These are phyloP conservation scores for Geranomyces variabilis DNA, from an alignment of 192 early-diverging fungal species.

Conservation along the genomic window DNA sequence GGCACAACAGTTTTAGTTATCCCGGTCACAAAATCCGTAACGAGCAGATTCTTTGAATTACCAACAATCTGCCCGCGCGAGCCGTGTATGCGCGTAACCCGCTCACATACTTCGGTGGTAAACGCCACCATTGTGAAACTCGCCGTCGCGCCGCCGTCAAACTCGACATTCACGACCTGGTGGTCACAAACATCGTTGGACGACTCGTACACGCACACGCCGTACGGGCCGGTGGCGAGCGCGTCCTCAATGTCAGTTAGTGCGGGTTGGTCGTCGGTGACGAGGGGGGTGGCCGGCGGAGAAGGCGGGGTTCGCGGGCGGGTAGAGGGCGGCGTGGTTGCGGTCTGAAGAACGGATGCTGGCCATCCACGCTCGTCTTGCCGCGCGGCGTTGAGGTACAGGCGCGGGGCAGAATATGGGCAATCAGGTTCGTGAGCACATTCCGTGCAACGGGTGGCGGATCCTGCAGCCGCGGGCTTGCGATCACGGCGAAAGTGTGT, in stretches of 20 bases:
- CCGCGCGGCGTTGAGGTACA: conserved; percentile 53
- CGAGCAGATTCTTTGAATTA: conserved; percentile 50
- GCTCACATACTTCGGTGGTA: conserved; percentile 55
- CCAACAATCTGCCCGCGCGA: conserved; percentile 58
- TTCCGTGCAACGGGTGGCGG: conserved; percentile 56
- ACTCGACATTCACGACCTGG: conserved; percentile 63
- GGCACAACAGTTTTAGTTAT: conserved; percentile 34
- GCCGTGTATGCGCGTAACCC: conserved; percentile 59
- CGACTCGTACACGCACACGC: conserved; percentile 69
- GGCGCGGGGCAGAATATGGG: conserved; percentile 60
- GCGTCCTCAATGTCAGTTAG: conserved; percentile 56
- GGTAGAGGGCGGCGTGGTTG: conserved; percentile 26
- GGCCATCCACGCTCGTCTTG: conserved; percentile 57
- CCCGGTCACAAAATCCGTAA: conserved; percentile 51
- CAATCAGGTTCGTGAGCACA: conserved; percentile 60
- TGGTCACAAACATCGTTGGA: conserved; percentile 74
- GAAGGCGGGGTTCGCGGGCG: neutral
- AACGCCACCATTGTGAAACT: conserved; percentile 64
- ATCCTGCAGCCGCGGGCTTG: conserved; percentile 63
- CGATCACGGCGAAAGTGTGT: conserved; percentile 57
- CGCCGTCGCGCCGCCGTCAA: conserved; percentile 54
- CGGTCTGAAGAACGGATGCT: conserved; percentile 50
- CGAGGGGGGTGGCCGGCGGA: neutral
- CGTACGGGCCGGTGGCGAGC: conserved; percentile 59
- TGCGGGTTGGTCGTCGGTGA: neutral